A percentile compares a stretch with the other conserved stretches of the same genome.
These are phyloP conservation scores for Rugosomyces carneus DNA, from an alignment of 1,284 basidiomycete genomes.

Conservation along the genomic window DNA sequence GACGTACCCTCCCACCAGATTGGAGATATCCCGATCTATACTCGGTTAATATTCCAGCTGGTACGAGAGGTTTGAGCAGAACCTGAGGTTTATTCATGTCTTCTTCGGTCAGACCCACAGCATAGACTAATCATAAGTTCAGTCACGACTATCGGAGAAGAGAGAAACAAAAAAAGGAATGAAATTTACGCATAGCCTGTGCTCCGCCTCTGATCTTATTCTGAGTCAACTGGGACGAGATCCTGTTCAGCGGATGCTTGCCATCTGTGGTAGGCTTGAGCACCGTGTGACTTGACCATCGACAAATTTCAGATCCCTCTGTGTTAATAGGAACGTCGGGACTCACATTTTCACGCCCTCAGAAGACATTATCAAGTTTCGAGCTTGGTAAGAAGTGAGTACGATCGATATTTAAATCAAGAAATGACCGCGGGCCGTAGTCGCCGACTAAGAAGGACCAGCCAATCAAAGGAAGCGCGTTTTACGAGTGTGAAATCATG, in stretches of 20 bases:
- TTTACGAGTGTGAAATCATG: slow-evolving; percentile 1
- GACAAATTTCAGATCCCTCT: not conserved
- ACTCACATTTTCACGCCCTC: slow-evolving; percentile 54
- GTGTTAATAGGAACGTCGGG: not conserved
- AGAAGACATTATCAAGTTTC: slow-evolving; percentile 30
- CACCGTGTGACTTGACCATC: slow-evolving; percentile 27
- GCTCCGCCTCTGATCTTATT: slow-evolving; percentile 64
- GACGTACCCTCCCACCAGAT: slow-evolving; percentile 82
- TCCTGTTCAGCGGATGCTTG: slow-evolving; percentile 58
- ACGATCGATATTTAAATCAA: not conserved
- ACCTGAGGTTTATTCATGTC: slow-evolving; percentile 83
- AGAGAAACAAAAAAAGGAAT: no score
- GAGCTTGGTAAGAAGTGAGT: not conserved
- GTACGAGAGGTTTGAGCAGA: not conserved
- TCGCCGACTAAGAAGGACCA: slow-evolving; percentile 4
- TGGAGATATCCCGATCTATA: slow-evolving; percentile 75
- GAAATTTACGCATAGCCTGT: slow-evolving; percentile 68
- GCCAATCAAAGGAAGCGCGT: slow-evolving; percentile 13
- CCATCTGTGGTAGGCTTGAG: slow-evolving; percentile 19
- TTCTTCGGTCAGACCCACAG: slow-evolving; percentile 66
- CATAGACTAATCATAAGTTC: slow-evolving; percentile 51
- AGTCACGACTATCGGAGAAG: not conserved
- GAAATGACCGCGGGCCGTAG: slow-evolving; percentile 2
- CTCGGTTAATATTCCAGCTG: not conserved
- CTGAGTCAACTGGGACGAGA: slow-evolving; percentile 17